A percentile compares a stretch with the other conserved stretches of the same genome.
Evolutionary conservation across 495 filamentous ascomycete species (phyloP).

Genomic region (Talaromyces trachyspermus): DNA sequence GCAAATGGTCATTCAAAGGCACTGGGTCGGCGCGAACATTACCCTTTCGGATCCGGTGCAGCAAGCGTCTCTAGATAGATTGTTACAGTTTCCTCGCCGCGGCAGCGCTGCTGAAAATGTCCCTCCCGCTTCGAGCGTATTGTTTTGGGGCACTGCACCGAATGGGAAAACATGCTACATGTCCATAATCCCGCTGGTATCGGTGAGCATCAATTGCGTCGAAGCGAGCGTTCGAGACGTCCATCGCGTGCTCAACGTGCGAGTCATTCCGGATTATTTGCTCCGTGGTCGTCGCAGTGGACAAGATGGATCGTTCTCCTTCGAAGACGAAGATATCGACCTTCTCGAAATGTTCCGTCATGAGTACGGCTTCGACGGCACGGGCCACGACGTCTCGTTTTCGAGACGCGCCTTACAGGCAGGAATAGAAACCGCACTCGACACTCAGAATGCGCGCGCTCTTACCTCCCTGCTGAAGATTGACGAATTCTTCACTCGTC

Average conservation of each 20-base stretch:
- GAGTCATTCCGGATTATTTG: slow-evolving; percentile 18
- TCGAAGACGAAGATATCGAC: slow-evolving; percentile 6
- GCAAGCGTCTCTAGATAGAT: slow-evolving; percentile 14
- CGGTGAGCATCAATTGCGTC: slow-evolving; percentile 13
- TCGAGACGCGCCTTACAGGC: slow-evolving; percentile 24
- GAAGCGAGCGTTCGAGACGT: slow-evolving; percentile 4
- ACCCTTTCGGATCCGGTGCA: slow-evolving; percentile 14
- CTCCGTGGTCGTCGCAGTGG: slow-evolving; percentile 18
- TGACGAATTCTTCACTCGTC: slow-evolving; percentile 29
- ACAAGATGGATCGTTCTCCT: neutral
- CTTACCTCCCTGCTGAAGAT: slow-evolving; percentile 32
- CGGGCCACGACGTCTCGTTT: slow-evolving; percentile 8
- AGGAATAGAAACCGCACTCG: slow-evolving; percentile 30
- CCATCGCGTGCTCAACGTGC: slow-evolving; percentile 11
- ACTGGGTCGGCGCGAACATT: slow-evolving; percentile 26
- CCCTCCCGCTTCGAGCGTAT: no score
- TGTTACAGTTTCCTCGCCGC: no score
- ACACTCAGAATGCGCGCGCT: slow-evolving; percentile 20
- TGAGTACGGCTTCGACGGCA: slow-evolving; percentile 17
- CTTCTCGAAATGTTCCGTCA: slow-evolving; percentile 33
- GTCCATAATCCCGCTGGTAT: slow-evolving; percentile 16
- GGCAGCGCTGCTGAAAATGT: neutral
- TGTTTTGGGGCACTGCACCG: neutral
- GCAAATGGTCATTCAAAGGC: slow-evolving; percentile 23
- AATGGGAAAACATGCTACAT: slow-evolving; percentile 16